Evolutionary conservation across 2,329 filamentous ascomycete species (phyloP).

Genomic region (Coniochaeta hoffmannii): DNA sequence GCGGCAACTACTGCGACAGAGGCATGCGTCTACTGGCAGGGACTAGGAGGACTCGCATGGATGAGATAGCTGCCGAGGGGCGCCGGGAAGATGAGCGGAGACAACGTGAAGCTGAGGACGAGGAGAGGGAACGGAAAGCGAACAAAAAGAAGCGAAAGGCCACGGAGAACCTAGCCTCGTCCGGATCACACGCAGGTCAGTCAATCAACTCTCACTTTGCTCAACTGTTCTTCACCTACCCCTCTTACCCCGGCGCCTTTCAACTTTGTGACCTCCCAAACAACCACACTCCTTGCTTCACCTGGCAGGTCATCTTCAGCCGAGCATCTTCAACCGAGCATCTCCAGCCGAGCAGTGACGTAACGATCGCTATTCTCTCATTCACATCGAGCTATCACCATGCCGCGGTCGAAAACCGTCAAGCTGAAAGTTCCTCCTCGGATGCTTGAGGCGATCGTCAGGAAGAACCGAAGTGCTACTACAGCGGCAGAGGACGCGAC

Average conservation of each 20-base stretch:
- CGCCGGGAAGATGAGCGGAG: slow-evolving; percentile 42
- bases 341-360: background rate
- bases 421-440: background rate
- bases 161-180: slow-evolving; percentile 47
- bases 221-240: background rate
- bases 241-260: slow-evolving; percentile 2
- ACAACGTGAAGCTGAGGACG: slow-evolving; percentile 42
- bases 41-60: slow-evolving; percentile 51
- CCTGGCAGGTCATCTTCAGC: background rate
- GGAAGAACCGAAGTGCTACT: background rate
- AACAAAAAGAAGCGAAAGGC: slow-evolving; percentile 80
- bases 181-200: slow-evolving; percentile 36
- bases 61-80: slow-evolving; percentile 38
- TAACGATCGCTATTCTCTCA: background rate
- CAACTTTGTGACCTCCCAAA: background rate
- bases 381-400: background rate
- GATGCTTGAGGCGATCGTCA: background rate
- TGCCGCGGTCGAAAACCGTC: background rate
- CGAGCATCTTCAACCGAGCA: too few species aligned
- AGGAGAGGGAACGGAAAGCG: slow-evolving; percentile 38
- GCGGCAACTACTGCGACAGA: slow-evolving; percentile 61
- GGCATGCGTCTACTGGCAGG: slow-evolving; percentile 65
- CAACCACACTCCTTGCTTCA: background rate
- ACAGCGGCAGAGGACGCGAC: background rate
- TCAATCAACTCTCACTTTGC: slow-evolving; percentile 5